Percentiles rank a stretch among this genome's conserved stretches.
Conservation (phyloP, 108 stramenopile genomes). For the Licmophora abbreviata region DNA sequence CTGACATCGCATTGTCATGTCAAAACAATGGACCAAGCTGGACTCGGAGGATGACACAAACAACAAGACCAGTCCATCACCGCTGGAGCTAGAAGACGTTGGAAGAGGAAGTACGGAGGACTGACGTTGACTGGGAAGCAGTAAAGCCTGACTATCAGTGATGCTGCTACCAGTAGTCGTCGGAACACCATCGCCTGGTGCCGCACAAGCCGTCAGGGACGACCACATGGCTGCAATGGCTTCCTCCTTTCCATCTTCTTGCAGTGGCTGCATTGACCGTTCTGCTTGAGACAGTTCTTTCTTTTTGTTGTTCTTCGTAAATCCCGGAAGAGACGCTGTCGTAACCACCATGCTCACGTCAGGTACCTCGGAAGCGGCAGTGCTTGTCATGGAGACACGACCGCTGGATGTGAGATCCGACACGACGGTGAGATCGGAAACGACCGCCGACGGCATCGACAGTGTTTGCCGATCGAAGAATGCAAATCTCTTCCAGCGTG, state of each 20-base stretch:
- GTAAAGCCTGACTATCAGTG: constrained; percentile 1
- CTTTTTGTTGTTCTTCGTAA: not conserved
- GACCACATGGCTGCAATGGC: constrained; percentile 7
- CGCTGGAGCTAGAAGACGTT: not conserved
- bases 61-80: constrained; percentile 60
- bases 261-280: not conserved
- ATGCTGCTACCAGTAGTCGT: not conserved
- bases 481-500: constrained; percentile 85
- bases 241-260: not conserved
- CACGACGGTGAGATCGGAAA: constrained; percentile 74
- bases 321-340: not conserved
- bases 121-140: constrained; percentile 25
- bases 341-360: not conserved
- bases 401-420: no score
- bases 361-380: not conserved
- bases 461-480: constrained; percentile 81
- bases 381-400: no score
- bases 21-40: constrained; percentile 58
- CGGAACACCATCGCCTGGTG: not conserved
- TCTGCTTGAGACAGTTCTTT: not conserved
- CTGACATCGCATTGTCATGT: constrained; percentile 74
- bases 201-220: constrained; percentile 6
- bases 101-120: no score
- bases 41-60: constrained; percentile 68
- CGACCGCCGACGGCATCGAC: constrained; percentile 53